Base-by-base conservation (phyloP, 2,329 filamentous ascomycete species). In the Hymenoscyphus albidus region DNA sequence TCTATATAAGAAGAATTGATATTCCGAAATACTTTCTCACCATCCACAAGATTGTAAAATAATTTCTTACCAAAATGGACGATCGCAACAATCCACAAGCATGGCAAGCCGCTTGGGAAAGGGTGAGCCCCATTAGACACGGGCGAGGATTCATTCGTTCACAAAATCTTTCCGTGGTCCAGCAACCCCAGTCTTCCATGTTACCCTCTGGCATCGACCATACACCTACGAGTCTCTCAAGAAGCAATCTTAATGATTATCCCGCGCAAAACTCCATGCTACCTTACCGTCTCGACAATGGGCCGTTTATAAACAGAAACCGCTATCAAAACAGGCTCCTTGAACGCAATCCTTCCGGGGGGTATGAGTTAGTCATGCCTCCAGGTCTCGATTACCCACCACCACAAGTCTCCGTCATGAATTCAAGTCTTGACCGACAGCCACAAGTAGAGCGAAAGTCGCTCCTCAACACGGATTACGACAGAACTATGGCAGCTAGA, bases 401-500 rank as follows among this genome's bases (percentile, higher is more conserved):
- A 48, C 42, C 7, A 48, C 16, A 42, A 7, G 42, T 48, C 42
- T 18, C 42, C 18, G 42, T 48, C 1, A 18, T 18, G 42, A 18
- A 48, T 48, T n/a, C 16, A 18, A 16, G n/a, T 7, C 42, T 48
- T n/a, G 42, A 48, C 6, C 42, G 18, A 18, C 42, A 16, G 40
- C 13, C 40, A 42, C 40, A 14, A 18, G 42, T 16, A 48, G 16
- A n/a, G 13, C 7, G 18, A n/a, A 18, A 18, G n/a, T 48, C 42
- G n/a, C 10, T 48, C 18, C 42, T 48, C 16, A 16, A 6, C 3
- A n/a, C 42, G 42, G 18, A 48, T 48, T n/a, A 14, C 16, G 42
- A 48, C 42, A 13, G 54, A n/a, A 35, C 13, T 10, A 66, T 67
- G 60, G 63, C 62, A 44, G 54, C 62, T 12, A 39, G 59, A 32